phyloP scores from a whole-genome alignment of 169 alveolate genomes.

The Ichthyophthirius multifiliis region DNA sequence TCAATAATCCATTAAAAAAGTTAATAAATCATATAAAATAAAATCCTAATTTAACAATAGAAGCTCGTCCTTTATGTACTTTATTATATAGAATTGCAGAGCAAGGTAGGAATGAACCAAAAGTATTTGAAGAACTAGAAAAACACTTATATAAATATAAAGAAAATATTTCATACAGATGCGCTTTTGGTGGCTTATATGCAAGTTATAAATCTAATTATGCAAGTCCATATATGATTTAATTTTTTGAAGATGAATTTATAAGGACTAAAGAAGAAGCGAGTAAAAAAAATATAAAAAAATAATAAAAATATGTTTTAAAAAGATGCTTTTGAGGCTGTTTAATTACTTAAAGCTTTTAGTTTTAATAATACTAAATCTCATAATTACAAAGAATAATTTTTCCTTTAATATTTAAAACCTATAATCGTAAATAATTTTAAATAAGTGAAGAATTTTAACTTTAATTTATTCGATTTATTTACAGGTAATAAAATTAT shows the following conservation, averaged over 20 bases:
- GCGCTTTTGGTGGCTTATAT: background rate
- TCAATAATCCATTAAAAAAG: background rate
- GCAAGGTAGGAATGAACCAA: background rate
- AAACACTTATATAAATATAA: constrained; percentile 4
- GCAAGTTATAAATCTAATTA: constrained; percentile 5
- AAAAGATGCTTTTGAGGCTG: background rate
- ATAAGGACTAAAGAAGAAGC: background rate
- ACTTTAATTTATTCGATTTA: background rate
- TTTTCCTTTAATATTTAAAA: background rate
- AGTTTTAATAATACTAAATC: background rate
- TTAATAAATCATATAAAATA: background rate
- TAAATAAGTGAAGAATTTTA: background rate
- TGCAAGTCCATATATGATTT: background rate
- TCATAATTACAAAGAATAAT: background rate
- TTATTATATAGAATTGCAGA: background rate
- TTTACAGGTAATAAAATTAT: background rate
- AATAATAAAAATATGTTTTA: background rate
- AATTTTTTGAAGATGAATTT: constrained; percentile 3
- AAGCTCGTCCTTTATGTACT: background rate
- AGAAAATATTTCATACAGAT: background rate
- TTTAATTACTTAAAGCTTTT: background rate
- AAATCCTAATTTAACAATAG: background rate
- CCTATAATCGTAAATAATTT: background rate
- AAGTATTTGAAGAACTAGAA: background rate
- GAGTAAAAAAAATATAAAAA: background rate